These are phyloP conservation scores for Oehlia diaphana DNA, from an alignment of 192 early-diverging fungal species.

Conservation along the genomic window DNA sequence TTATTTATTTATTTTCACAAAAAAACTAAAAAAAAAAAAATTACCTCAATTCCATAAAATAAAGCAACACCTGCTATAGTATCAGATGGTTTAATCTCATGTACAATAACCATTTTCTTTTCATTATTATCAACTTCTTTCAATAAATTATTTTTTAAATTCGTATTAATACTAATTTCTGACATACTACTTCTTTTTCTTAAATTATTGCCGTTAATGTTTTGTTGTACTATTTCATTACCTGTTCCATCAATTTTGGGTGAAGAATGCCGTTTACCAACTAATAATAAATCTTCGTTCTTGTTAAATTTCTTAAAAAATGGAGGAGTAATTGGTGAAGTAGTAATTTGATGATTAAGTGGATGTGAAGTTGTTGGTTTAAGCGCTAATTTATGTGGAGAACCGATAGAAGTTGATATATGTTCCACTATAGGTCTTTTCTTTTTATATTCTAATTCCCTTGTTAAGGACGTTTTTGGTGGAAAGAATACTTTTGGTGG, in stretches of 20 bases:
- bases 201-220: not conserved
- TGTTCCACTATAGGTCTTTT: not conserved
- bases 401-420: not conserved
- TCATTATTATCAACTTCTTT: slow-evolving; percentile 5
- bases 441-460: not conserved
- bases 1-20: not conserved
- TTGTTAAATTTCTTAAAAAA: not conserved
- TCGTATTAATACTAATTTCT: not conserved
- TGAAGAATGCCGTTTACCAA: not conserved
- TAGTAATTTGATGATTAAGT: slow-evolving; percentile 11
- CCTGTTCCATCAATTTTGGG: not conserved
- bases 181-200: not conserved
- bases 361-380: slow-evolving; percentile 19
- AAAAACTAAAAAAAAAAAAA: slow-evolving; percentile 7
- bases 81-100: slow-evolving; percentile 40
- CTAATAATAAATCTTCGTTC: not conserved
- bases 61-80: slow-evolving; percentile 51
- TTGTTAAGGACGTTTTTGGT: not conserved
- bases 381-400: not conserved
- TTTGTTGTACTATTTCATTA: not conserved
- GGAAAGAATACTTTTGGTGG: not conserved
- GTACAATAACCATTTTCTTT: slow-evolving; percentile 39
- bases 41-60: slow-evolving; percentile 51
- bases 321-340: not conserved
- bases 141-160: not conserved